phyloP scores from a whole-genome alignment of 208 protist species.

The Phytomonas francai region DNA sequence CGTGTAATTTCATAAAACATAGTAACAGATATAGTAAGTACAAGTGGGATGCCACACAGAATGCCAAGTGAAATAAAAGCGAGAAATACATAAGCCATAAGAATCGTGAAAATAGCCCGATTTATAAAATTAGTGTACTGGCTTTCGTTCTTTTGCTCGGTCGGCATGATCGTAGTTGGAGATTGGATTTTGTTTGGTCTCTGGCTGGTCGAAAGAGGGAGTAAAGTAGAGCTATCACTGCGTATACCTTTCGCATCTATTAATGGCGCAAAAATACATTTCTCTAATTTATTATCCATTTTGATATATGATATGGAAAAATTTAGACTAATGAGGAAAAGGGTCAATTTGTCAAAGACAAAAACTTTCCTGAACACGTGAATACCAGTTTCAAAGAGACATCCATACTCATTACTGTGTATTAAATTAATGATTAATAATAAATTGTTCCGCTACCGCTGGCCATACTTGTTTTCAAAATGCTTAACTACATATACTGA shows the following conservation, averaged over 20 bases:
- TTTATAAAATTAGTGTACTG: constrained; percentile 72
- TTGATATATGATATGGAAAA: not conserved
- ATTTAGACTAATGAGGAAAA: not conserved
- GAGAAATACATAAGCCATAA: constrained; percentile 86
- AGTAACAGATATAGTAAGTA: constrained; percentile 53
- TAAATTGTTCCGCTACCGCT: not conserved
- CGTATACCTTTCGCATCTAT: constrained; percentile 8
- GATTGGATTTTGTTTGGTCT: not conserved
- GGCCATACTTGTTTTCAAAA: not conserved
- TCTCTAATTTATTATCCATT: not conserved
- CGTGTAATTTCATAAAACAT: constrained; percentile 89
- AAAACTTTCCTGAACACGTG: not conserved
- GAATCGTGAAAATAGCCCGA: constrained; percentile 71
- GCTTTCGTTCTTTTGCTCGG: constrained; percentile 22
- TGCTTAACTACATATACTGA: not conserved
- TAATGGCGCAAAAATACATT: constrained; percentile 6
- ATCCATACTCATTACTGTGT: not conserved
- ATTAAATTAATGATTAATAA: too few relatives aligned
- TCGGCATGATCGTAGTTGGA: not conserved
- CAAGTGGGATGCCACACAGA: constrained; percentile 50
- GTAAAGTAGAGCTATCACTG: constrained; percentile 1
- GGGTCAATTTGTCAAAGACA: not conserved
- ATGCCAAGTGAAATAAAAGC: constrained; percentile 67
- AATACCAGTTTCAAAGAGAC: not conserved
- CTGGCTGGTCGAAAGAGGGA: not conserved